Base-by-base conservation (phyloP, 2,329 filamentous ascomycete species). In the Parafenestella ontariensis region DNA sequence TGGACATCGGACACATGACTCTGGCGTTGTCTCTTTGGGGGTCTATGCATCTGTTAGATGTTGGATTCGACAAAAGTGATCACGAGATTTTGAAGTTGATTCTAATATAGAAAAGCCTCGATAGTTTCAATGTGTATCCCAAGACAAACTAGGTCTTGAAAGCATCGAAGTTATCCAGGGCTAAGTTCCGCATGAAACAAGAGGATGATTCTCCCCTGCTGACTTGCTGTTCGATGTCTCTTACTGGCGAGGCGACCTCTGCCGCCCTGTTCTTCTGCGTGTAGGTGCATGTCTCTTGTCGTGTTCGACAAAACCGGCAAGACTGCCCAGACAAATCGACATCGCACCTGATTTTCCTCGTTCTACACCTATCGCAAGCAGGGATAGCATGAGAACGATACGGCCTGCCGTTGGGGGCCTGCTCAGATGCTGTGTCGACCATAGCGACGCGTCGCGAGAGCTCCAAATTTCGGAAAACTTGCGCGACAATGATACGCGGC, bases 261-360 rank as follows among this genome's bases (percentile, higher is more conserved):
- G 9, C 21, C 20, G n/a, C 21, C 13, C 15, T 23, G 3, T 46
- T 13, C 17, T 44, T 46, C 28, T 50, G 24, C 11, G 24, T 41
- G 20, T 52, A 37, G 4, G 54, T 59, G 42, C 63, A 66, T 2
- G 46, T 36, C 10, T 46, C 45, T 18, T 54, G 49, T 13, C 50
- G 52, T 18, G 60, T 54, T 11, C 61, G 61, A 47, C 61, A 64
- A 31, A 59, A 58, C 17, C 55, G 51, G 33, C 61, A 66, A 21
- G 61, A 17, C 47, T 57, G 44, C 15, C 52, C 54, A 10, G 56
- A 47, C 15, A 55, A n/a, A 18, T 64, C 61, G 18, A 64, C 17
- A 34, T 46, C 44, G 34, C 44, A 46, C 29, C 33, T 37, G 21
- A 46, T 46, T 21, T 46, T 46, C 13, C 44, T n/a, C 13, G 3